phyloP scores from a whole-genome alignment of 495 filamentous ascomycete species.

The Pseudevernia furfuracea region DNA sequence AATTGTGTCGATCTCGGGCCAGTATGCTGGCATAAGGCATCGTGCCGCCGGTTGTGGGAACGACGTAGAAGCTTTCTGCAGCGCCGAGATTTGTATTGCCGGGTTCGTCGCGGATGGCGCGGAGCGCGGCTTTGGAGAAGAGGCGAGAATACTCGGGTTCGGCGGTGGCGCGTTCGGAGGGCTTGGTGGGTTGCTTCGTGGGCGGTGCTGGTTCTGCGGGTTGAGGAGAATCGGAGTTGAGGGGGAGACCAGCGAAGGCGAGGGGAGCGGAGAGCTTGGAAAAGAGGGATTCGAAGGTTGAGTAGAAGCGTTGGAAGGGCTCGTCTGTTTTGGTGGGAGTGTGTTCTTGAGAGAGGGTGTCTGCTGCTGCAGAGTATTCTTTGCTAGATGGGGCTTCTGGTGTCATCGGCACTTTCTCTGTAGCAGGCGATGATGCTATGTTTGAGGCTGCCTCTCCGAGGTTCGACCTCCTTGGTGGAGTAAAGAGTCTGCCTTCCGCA shows the following conservation, averaged over 20 bases:
- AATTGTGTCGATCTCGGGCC: slow-evolving; percentile 55
- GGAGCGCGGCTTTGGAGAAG: slow-evolving; percentile 73
- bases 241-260: slow-evolving; percentile 83
- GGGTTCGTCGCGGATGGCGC: slow-evolving; percentile 52
- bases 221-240: slow-evolving; percentile 46
- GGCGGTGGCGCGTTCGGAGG: slow-evolving; percentile 30
- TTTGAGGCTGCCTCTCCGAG: slow-evolving; percentile 33
- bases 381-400: slow-evolving; percentile 4
- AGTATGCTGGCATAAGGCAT: slow-evolving; percentile 85
- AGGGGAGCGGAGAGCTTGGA: slow-evolving; percentile 79
- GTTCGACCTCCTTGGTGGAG: slow-evolving; percentile 43
- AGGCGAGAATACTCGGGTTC: slow-evolving; percentile 70
- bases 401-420: slow-evolving; percentile 26
- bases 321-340: slow-evolving; percentile 51
- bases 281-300: slow-evolving; percentile 74
- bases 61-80: slow-evolving; percentile 89
- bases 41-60: slow-evolving; percentile 81
- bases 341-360: slow-evolving; percentile 11
- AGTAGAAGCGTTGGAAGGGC: slow-evolving; percentile 82
- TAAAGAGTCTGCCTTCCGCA: slow-evolving; percentile 63
- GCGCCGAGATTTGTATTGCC: slow-evolving; percentile 40
- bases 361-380: background rate
- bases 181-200: slow-evolving; percentile 27
- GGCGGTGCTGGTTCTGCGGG: slow-evolving; percentile 36
- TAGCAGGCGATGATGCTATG: slow-evolving; percentile 18